Base-by-base conservation (phyloP, 2,329 filamentous ascomycete genomes). In the Aspergillus pseudoglaucus region DNA sequence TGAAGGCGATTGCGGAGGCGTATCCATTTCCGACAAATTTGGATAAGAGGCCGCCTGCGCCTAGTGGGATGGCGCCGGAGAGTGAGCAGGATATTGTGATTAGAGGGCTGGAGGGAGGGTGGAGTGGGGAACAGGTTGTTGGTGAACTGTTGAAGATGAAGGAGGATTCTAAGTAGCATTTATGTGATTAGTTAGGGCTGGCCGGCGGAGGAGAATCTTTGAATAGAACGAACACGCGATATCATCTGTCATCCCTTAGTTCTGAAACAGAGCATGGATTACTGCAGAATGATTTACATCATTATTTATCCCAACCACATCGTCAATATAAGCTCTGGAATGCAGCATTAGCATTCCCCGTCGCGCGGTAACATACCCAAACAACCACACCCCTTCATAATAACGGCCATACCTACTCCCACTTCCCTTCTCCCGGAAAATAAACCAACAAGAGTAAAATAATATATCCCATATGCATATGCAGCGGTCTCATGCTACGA, bases 21-120 rank as follows among this genome's bases (percentile, higher is more conserved):
- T 83, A 83, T 60, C 75, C 80, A 1, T 84, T 84, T 51, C 80
- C 80, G 0, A 83, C 80, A 5, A 83, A 84, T 60, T 53, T 84
- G 43, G 80, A 84, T 56, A 71, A 65, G 2, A 72, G 80, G 42
- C 74, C 79, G 1, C 81, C 81, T 0, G 74, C 71, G 25, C 74
- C 74, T 1, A 75, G 74, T 39, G 79, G 75, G 0, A 82, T 83
- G 80, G 79, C 80, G 8, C 80, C 80, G 3, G 73, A 76, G 57
- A 81, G 76, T 51, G 80, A 83, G 64, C 75, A 81, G 57, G 74
- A 79, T 46, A 39, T 81, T 10, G 50, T 83, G 25, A 41, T 70
- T 3, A 66, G 63, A 45, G 76, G 65, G 0, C 56, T 84, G 47
- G 47, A 66, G 38, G 65, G 68, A 41, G 66, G 61, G 0, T 76